phyloP scores from a whole-genome alignment of 768 basidiomycete species.

The Krasilnikovozyma curviuscula region DNA sequence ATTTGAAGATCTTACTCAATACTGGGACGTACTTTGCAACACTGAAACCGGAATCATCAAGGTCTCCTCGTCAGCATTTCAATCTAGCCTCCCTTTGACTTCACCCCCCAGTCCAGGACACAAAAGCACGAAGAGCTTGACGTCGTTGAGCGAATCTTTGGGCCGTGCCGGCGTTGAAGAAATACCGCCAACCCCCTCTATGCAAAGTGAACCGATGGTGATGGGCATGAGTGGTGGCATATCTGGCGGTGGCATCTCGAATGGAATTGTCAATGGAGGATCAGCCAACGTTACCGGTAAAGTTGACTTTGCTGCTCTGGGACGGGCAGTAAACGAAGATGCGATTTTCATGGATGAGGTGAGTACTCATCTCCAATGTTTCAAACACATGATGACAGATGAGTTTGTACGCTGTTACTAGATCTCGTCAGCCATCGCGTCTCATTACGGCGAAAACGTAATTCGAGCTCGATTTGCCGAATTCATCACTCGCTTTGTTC shows the following conservation, averaged over 20 bases:
- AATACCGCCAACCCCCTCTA: no score
- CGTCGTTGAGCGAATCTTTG: no score
- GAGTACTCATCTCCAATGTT: slow-evolving; percentile 23
- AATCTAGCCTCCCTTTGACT: slow-evolving; percentile 15
- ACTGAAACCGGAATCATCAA: slow-evolving; percentile 69
- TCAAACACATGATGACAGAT: not conserved
- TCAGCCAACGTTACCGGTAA: not conserved
- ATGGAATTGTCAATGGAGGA: not conserved
- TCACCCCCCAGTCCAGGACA: no score
- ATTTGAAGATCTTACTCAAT: slow-evolving; percentile 57
- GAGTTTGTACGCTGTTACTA: slow-evolving; percentile 22
- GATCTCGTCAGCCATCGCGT: slow-evolving; percentile 71
- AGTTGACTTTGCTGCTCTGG: no score
- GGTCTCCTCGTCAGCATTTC: slow-evolving; percentile 74
- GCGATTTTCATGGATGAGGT: slow-evolving; percentile 79
- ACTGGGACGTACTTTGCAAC: slow-evolving; percentile 87
- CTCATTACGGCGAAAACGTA: slow-evolving; percentile 73
- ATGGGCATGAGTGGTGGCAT: no score
- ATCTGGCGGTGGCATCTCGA: no score
- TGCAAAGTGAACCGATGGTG: no score
- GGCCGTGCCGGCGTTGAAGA: no score
- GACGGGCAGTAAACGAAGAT: not conserved
- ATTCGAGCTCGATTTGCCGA: slow-evolving; percentile 79
- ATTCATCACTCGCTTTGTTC: slow-evolving; percentile 68
- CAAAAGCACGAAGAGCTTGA: no score